Evolutionary conservation across 768 basidiomycete genomes (phyloP).

Genomic region (Lactarius hengduanensis): DNA sequence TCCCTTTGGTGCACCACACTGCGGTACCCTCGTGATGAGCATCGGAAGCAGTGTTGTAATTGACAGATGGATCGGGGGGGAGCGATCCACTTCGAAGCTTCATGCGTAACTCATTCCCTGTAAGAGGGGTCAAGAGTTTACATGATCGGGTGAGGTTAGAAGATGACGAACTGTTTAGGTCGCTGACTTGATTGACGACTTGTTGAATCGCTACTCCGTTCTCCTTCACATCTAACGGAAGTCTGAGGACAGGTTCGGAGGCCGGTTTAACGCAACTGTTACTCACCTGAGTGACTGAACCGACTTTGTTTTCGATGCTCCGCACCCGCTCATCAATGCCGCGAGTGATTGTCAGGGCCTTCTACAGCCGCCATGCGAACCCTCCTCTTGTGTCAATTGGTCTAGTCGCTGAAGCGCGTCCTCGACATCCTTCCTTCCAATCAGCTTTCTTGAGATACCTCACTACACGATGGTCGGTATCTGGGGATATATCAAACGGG

Average conservation of each 20-base stretch:
- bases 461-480: background rate
- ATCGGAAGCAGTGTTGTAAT: background rate
- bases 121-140: background rate
- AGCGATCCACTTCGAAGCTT: background rate
- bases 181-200: background rate
- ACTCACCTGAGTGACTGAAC: background rate
- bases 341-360: background rate
- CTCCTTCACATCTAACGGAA: background rate
- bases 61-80: background rate
- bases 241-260: background rate
- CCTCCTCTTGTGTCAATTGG: background rate
- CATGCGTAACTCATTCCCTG: background rate
- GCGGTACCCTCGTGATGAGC: background rate
- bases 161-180: background rate
- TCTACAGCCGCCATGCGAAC: background rate
- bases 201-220: background rate
- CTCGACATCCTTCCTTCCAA: background rate
- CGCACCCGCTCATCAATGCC: background rate
- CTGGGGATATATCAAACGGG: background rate
- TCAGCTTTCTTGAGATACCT: background rate
- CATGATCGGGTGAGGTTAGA: background rate
- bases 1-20: background rate
- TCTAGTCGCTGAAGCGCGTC: background rate
- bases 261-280: background rate
- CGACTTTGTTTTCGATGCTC: background rate